These are phyloP conservation scores for Ophiorrhiza pumila DNA, from an alignment of 257 asterid species.

Conservation along the genomic window DNA sequence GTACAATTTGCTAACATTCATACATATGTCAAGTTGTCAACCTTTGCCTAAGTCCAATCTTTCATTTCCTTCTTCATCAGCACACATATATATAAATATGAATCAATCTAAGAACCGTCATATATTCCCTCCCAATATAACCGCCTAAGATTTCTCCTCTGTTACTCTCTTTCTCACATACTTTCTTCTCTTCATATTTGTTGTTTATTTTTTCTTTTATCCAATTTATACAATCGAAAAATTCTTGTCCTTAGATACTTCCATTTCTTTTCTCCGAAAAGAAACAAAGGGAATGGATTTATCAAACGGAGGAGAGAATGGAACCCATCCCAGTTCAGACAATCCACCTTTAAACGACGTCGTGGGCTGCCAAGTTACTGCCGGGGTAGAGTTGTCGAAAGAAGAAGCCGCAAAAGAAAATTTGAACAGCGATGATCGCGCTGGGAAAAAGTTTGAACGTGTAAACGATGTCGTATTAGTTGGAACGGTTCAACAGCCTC, in stretches of 20 bases:
- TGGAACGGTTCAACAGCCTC: slow-evolving; percentile 44
- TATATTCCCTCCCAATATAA: neutral
- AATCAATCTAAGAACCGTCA: neutral
- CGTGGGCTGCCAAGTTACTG: neutral
- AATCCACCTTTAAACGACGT: neutral
- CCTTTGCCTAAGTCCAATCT: slow-evolving; percentile 1
- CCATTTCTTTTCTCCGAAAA: neutral
- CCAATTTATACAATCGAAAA: neutral
- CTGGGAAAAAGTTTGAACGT: neutral
- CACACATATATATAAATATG: neutral
- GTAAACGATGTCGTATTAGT: slow-evolving; percentile 12
- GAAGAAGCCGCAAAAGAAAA: slow-evolving; percentile 3
- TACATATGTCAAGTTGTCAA: slow-evolving; percentile 2
- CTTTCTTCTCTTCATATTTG: too few species aligned
- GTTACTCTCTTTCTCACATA: neutral
- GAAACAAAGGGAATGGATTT: slow-evolving; percentile 4
- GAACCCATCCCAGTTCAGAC: neutral
- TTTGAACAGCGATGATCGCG: slow-evolving; percentile 17
- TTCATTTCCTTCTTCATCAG: neutral
- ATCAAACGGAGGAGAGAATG: slow-evolving; percentile 1
- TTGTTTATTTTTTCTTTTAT: neutral
- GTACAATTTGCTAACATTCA: too few species aligned
- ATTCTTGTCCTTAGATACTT: neutral
- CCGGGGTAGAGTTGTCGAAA: neutral
- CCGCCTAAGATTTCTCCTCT: neutral